These are phyloP conservation scores for Fusarium sp. DNA, from an alignment of 2,329 filamentous ascomycete species.

Conservation along the genomic window DNA sequence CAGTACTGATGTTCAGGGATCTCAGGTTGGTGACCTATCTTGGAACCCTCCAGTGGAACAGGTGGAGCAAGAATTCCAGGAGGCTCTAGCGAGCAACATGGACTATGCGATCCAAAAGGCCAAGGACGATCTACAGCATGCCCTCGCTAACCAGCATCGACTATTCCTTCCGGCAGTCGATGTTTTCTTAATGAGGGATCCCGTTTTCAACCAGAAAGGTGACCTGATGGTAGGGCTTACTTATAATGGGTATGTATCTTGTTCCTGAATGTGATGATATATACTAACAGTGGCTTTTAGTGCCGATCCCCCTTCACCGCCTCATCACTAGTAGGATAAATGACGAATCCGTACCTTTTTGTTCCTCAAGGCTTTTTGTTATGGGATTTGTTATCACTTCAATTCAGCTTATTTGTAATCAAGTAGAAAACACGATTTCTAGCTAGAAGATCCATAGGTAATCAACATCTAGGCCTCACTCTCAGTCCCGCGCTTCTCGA, in stretches of 20 bases:
- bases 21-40: not conserved
- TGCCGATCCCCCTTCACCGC: not conserved
- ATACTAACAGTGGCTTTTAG: not conserved
- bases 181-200: not conserved
- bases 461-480: not conserved
- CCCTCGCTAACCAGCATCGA: not conserved
- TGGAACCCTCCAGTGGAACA: not conserved
- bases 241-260: not conserved
- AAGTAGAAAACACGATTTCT: too few relatives aligned
- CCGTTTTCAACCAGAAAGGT: not conserved
- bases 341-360: too few relatives aligned
- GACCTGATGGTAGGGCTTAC: not conserved
- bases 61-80: not conserved
- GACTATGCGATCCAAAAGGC: not conserved
- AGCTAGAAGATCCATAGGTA: too few relatives aligned
- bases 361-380: too few relatives aligned
- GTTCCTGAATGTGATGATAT: not conserved
- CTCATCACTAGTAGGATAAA: too few relatives aligned
- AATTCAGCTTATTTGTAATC: too few relatives aligned
- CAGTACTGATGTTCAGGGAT: not conserved
- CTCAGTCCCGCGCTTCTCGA: not conserved
- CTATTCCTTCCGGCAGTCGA: not conserved
- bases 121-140: not conserved
- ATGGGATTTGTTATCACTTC: too few relatives aligned
- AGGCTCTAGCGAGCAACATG: not conserved